Base-by-base conservation (phyloP, 352 stramenopile species). In the Pilasporangium apinafurcum region DNA sequence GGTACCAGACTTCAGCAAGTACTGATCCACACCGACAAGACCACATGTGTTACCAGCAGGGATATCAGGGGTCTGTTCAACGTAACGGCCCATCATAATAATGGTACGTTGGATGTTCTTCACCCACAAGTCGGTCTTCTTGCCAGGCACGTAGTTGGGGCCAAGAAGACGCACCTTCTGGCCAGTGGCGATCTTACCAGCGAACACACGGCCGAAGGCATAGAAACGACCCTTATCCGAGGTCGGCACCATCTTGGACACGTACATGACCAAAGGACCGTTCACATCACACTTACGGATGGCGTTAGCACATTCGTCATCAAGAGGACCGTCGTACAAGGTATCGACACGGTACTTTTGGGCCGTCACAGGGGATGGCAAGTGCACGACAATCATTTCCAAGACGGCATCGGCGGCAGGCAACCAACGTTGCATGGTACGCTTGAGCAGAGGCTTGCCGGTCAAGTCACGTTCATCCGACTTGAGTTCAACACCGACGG, bases 71-170 rank as follows among this genome's bases (percentile, higher is more conserved):
- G 98, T 97, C 71, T 98, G 78, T 70, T 99, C 95, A 31, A 97
- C 96, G 79, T 98, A 98, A 64, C 94, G 88, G 55, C 96, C 97
- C 96, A 99, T 99, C 96, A 99, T 99, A 69, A 99, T 99, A 39
- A 99, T 83, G 52, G 96, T 99, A 83, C 96, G 95, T 80, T 99
- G 96, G 59, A 99, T 99, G 81, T 98, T 98, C 94, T 99, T 99
- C 39, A 99, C 82, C 93, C 95, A 99, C 47, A 99, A 75, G 54
- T 99, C 97, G 1, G 92, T 98, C 90, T 99, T 99, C 90, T 99
- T 99, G 62, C 96, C 97, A n/a, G 95, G 92, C 45, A 98, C 87
- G 78, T 99, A 99, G 92, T 99, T 99, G 43, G 96, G 95, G 72
- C 97, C 97, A 37, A 99, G 86, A 75, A 99, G 98, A 50, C 96